Evolutionary conservation across 2,329 filamentous ascomycete species (phyloP).

Genomic region (Botrytis pseudocinerea): DNA sequence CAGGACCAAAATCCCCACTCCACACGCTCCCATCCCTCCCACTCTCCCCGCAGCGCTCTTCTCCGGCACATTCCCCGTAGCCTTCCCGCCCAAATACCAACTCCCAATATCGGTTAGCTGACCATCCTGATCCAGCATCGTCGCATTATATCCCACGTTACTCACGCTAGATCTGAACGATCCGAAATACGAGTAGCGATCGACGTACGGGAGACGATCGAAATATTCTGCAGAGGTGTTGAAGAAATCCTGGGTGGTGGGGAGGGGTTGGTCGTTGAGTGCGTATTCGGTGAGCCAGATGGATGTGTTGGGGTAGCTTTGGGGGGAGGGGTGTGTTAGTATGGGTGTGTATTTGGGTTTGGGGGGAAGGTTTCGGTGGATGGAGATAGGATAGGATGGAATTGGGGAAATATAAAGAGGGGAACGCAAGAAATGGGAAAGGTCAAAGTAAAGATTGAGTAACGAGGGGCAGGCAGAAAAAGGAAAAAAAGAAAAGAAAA

Average conservation of each 20-base stretch:
- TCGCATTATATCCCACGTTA: slow-evolving; percentile 72
- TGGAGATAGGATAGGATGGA: background rate
- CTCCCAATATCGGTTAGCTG: slow-evolving; percentile 72
- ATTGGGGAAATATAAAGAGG: background rate
- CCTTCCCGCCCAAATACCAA: slow-evolving; percentile 68
- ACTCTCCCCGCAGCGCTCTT: background rate
- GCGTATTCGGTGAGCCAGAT: slow-evolving; percentile 84
- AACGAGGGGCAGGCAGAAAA: background rate
- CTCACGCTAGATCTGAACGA: slow-evolving; percentile 67
- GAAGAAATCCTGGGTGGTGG: slow-evolving; percentile 63
- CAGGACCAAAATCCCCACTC: background rate
- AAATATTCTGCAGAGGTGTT: slow-evolving; percentile 67
- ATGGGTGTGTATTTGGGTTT: background rate
- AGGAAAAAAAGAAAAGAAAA: background rate
- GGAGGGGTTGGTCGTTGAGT: slow-evolving; percentile 54
- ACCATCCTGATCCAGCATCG: slow-evolving; percentile 68
- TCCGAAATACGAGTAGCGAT: slow-evolving; percentile 57
- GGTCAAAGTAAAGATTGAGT: background rate
- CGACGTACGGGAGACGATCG: slow-evolving; percentile 62
- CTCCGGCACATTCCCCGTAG: slow-evolving; percentile 44
- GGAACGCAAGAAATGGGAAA: background rate
- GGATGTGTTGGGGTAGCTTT: slow-evolving; percentile 58
- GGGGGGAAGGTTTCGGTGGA: background rate
- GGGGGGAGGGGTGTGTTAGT: slow-evolving; percentile 16
- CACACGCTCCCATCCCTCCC: background rate